These are phyloP conservation scores for Xerocomellus chrysenteron DNA, from an alignment of 768 basidiomycete species.

Conservation along the genomic window DNA sequence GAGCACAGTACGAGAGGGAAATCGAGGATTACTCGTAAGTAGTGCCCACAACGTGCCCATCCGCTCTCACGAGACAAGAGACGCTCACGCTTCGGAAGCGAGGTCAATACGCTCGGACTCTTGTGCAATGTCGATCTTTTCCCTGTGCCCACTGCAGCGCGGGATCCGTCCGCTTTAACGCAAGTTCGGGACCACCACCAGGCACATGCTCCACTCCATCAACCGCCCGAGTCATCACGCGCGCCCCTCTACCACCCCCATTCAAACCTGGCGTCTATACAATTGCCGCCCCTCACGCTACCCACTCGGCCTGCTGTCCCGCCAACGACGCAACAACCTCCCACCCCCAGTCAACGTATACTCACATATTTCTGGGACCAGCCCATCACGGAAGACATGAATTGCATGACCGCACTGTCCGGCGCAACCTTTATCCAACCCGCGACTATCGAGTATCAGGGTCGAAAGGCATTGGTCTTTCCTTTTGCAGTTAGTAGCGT, in stretches of 20 bases:
- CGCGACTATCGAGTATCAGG: constrained; percentile 51
- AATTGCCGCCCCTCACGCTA: constrained; percentile 22
- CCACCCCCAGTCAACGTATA: constrained; percentile 33
- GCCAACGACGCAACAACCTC: constrained; percentile 5
- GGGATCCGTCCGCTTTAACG: not conserved
- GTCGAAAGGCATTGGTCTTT: constrained; percentile 54
- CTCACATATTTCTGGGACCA: constrained; percentile 42
- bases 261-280: constrained; percentile 15
- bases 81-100: constrained; percentile 38
- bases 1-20: constrained; percentile 46
- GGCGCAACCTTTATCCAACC: constrained; percentile 65
- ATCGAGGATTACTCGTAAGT: constrained; percentile 50
- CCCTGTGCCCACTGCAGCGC: constrained; percentile 43
- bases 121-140: constrained; percentile 80
- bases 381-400: constrained; percentile 44
- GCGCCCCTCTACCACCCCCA: constrained; percentile 14
- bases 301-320: constrained; percentile 11
- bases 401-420: constrained; percentile 51
- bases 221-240: constrained; percentile 6
- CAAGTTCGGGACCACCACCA: constrained; percentile 15
- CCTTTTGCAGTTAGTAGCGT: constrained; percentile 53
- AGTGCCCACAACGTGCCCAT: not conserved
- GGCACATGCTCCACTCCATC: constrained; percentile 7
- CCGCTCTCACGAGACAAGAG: not conserved
- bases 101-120: constrained; percentile 61